A percentile compares a stretch with the other conserved stretches of the same genome.
Conservation (phyloP, 208 protist genomes). For the Zelonia costaricensis region DNA sequence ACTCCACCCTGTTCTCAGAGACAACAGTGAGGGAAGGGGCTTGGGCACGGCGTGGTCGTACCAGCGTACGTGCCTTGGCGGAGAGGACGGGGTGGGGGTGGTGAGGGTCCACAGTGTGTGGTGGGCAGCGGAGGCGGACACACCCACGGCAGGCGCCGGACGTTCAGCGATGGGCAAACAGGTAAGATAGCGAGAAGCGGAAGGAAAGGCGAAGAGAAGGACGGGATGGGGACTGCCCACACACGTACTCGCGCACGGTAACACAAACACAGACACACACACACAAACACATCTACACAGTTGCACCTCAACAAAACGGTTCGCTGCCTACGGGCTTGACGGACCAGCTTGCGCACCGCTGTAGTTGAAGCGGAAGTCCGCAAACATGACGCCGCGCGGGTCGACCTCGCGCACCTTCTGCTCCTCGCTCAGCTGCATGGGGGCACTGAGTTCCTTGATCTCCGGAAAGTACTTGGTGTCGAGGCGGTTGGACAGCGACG, state of each 20-base stretch:
- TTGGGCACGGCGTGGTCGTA: too few relatives aligned
- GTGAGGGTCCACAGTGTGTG: too few relatives aligned
- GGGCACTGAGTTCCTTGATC: slow-evolving; percentile 54
- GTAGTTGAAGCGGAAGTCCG: slow-evolving; percentile 85
- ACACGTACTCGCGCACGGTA: neutral
- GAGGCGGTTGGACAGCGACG: slow-evolving; percentile 64
- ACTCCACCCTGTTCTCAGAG: too few relatives aligned
- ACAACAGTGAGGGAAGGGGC: too few relatives aligned
- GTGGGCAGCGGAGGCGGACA: too few relatives aligned
- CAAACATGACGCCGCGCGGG: slow-evolving; percentile 86
- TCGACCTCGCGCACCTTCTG: slow-evolving; percentile 71
- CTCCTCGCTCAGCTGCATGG: slow-evolving; percentile 44
- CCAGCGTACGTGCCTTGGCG: too few relatives aligned
- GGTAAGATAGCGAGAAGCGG: too few relatives aligned
- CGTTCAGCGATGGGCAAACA: too few relatives aligned
- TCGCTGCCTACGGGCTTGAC: slow-evolving; percentile 9
- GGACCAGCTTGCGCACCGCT: slow-evolving; percentile 18
- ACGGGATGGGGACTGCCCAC: neutral
- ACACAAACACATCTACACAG: neutral
- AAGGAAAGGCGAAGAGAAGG: too few relatives aligned
- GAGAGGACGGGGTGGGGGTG: too few relatives aligned
- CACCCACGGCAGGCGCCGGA: too few relatives aligned
- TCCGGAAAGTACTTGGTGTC: slow-evolving; percentile 91
- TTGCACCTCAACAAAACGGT: too few relatives aligned
- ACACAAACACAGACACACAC: neutral